Percentiles rank a stretch among this genome's conserved stretches.
Conservation (phyloP, 495 filamentous ascomycete species). For the Penicillium subrubescens region DNA sequence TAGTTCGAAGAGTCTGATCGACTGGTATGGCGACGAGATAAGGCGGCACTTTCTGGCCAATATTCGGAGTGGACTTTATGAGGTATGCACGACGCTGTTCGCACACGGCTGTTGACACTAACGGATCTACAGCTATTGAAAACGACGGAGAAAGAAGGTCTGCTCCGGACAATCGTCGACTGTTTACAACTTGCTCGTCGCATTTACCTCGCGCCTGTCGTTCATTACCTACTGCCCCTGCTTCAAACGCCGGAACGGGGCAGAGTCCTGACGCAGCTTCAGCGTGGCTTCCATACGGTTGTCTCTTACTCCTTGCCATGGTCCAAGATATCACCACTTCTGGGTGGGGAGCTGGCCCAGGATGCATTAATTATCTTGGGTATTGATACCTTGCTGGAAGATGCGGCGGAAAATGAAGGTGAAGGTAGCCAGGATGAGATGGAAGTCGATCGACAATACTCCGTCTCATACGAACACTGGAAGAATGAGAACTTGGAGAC, state of each 20-base stretch:
- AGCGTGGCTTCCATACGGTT: conserved; percentile 64
- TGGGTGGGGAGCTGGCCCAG: conserved; percentile 55
- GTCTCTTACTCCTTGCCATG: conserved; percentile 65
- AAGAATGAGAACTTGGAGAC: conserved; percentile 29
- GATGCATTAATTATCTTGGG: conserved; percentile 60
- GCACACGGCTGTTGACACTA: not conserved
- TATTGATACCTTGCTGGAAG: conserved; percentile 41
- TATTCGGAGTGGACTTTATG: conserved; percentile 37
- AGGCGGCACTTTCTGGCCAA: conserved; percentile 53
- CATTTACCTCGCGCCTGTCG: conserved; percentile 51
- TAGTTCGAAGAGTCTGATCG: conserved; percentile 34
- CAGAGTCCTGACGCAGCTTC: conserved; percentile 50
- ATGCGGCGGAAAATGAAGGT: conserved; percentile 12
- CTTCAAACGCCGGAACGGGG: conserved; percentile 35
- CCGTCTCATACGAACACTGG: conserved; percentile 45
- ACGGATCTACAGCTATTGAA: conserved; percentile 33
- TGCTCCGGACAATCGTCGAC: conserved; percentile 43
- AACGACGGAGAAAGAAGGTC: conserved; percentile 23
- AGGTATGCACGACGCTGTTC: conserved; percentile 30
- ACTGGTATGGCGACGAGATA: conserved; percentile 58
- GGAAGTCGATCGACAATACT: conserved; percentile 41
- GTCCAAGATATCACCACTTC: conserved; percentile 47
- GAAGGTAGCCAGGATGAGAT: conserved; percentile 33
- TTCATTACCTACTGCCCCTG: conserved; percentile 40
- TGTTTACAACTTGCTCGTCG: conserved; percentile 46